These are phyloP conservation scores for Populus tomentosa DNA, from an alignment of 441 rosid species.

Conservation along the genomic window DNA sequence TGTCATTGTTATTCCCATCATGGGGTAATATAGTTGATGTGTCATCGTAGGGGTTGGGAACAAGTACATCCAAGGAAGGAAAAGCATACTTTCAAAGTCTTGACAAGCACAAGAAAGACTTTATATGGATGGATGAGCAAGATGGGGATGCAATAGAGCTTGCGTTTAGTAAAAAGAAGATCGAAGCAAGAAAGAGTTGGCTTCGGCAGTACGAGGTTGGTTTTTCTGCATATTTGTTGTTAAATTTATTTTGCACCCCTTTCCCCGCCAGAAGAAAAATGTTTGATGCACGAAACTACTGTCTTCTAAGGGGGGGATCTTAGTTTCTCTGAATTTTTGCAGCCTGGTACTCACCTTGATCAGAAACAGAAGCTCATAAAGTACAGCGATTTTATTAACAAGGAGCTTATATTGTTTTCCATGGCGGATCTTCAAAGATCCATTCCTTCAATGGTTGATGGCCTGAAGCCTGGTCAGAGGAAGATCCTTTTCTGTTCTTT, in stretches of 20 bases:
- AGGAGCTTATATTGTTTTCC: conserved; percentile 93
- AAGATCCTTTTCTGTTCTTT: conserved; percentile 84
- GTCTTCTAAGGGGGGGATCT: conserved; percentile 12
- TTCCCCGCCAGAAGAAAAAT: too few species aligned
- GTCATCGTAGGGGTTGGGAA: conserved; percentile 81
- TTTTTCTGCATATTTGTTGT: background rate
- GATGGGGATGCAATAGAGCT: conserved; percentile 95
- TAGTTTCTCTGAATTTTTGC: conserved; percentile 23
- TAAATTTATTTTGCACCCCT: background rate
- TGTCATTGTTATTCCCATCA: background rate
- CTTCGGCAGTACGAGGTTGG: conserved; percentile 70
- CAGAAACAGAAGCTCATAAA: conserved; percentile 59
- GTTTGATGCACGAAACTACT: background rate
- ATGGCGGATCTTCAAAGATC: conserved; percentile 97
- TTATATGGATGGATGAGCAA: conserved; percentile 66
- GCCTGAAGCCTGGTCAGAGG: conserved; percentile 97
- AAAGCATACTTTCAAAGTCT: conserved; percentile 63
- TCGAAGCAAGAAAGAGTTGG: conserved; percentile 93
- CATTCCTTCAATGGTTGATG: conserved; percentile 95
- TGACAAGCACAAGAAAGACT: conserved; percentile 74
- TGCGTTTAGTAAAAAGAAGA: conserved; percentile 96
- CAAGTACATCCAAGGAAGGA: conserved; percentile 75
- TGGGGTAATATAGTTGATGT: conserved; percentile 6
- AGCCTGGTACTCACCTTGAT: conserved; percentile 97
- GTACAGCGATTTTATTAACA: conserved; percentile 88